A percentile compares a stretch with the other conserved stretches of the same genome.
Conservation (phyloP, 345 rosid species). For the Lenwebbia sp. region DNA sequence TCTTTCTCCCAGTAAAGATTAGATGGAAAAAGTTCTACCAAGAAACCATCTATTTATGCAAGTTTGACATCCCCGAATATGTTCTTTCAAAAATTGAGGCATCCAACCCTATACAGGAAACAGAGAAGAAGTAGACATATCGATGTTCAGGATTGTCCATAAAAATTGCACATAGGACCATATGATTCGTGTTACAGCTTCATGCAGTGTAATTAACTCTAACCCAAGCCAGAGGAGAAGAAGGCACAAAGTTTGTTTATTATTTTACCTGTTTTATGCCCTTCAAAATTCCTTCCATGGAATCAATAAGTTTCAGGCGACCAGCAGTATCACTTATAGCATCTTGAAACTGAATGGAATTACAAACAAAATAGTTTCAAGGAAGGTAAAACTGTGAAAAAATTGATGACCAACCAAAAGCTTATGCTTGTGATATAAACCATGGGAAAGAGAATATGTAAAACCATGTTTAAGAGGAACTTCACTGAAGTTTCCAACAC, state of each 20-base stretch:
- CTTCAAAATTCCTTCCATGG: slow-evolving; percentile 77
- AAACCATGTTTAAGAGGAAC: not conserved
- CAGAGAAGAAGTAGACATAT: not conserved
- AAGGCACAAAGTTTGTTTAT: not conserved
- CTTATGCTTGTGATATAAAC: not conserved
- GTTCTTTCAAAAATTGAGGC: not conserved
- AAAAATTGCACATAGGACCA: not conserved
- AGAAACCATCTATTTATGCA: not conserved
- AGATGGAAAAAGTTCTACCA: not conserved
- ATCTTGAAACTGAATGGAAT: slow-evolving; percentile 54
- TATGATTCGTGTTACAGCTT: not conserved
- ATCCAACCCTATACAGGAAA: not conserved
- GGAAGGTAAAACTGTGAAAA: not conserved
- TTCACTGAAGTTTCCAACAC: not conserved
- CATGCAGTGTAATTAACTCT: not conserved
- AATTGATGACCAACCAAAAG: not conserved
- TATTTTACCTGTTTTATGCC: slow-evolving; percentile 63
- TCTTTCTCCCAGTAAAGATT: not conserved
- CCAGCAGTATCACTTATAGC: slow-evolving; percentile 57
- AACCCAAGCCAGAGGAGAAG: not conserved
- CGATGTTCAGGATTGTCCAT: not conserved
- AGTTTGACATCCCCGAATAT: not conserved
- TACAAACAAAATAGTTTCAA: not conserved
- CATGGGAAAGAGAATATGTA: not conserved
- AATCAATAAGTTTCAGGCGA: slow-evolving; percentile 53